Evolutionary conservation across 2,329 filamentous ascomycete species (phyloP), one percentile per base, ranked within the genome.

Genomic region (Penicillium oxalicum): DNA sequence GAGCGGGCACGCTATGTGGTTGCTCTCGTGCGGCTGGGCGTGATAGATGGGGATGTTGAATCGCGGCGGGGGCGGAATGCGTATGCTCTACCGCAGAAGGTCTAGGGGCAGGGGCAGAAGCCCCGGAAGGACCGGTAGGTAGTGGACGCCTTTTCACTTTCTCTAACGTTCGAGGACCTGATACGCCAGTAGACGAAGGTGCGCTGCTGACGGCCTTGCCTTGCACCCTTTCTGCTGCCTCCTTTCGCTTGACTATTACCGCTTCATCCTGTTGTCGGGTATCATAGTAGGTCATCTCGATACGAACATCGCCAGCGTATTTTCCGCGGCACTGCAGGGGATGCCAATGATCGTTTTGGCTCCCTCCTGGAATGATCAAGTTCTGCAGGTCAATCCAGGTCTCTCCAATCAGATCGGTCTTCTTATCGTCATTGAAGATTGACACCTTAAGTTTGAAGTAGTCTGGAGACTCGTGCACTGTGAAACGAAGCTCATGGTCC

Each of bases 381-480:
- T 82, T 79, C 58, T 84, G 83, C 51, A 98, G 77, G 63, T 88
- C 86, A 50, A 97, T 81, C 85, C 88, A 96, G 5, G 88, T 84
- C 70, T 98, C 93, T 56, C 93, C 93, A 61, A 98, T 96, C 56
- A 98, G 71, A 58, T 98, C 93, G 0, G 91, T 97, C 74, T 87
- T 94, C 75, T 96, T 97, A 72, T 98, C 93, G 63, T 98, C 93
- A 66, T 95, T 96, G 74, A 98, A 98, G 5, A 97, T 82, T 2
- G 91, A 96, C 12, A 97, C 79, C 68, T 98, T 98, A 49, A 98
- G 79, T 66, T 91, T 88, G 71, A 89, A 90, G 75, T 98, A 98
- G 71, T 98, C 93, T 13, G 90, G 85, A 12, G 90, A 96, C 64
- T 97, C 91, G 77, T 96, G 91, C 12, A 98, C 93, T 39, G 82